Evolutionary conservation across 2,329 filamentous ascomycete genomes (phyloP).

Genomic region (Zalaria sp.): DNA sequence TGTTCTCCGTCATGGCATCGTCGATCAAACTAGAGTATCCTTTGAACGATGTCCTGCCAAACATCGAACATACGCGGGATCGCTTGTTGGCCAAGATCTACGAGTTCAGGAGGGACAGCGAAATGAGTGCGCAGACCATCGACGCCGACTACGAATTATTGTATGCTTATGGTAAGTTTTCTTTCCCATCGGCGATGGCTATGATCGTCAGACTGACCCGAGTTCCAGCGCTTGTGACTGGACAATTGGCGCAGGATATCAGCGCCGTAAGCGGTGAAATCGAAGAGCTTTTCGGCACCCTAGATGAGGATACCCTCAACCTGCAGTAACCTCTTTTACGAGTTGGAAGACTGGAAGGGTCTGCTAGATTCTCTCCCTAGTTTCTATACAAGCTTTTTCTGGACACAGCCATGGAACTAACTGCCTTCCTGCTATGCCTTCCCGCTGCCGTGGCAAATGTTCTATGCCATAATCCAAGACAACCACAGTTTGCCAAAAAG

Average conservation of each 20-base stretch:
- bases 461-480: too few relatives aligned
- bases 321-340: slow-evolving; percentile 26
- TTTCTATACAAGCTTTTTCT: too few relatives aligned
- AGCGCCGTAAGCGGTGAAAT: slow-evolving; percentile 39
- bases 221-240: slow-evolving; percentile 44
- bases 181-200: background rate
- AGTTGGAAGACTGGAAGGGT: too few relatives aligned
- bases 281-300: slow-evolving; percentile 44
- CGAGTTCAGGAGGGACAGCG: slow-evolving; percentile 62
- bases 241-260: slow-evolving; percentile 43
- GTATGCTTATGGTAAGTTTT: slow-evolving; percentile 68
- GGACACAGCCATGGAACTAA: too few relatives aligned
- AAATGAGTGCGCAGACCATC: slow-evolving; percentile 35
- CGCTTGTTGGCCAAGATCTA: slow-evolving; percentile 76
- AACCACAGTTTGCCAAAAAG: too few relatives aligned
- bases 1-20: slow-evolving; percentile 72
- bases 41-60: slow-evolving; percentile 75
- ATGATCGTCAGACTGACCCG: slow-evolving; percentile 1
- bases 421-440: too few relatives aligned
- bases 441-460: too few relatives aligned
- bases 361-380: too few relatives aligned
- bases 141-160: slow-evolving; percentile 80
- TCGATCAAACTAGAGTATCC: slow-evolving; percentile 93
- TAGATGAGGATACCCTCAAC: slow-evolving; percentile 47
- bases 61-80: slow-evolving; percentile 67